Conservation (phyloP, 2,329 filamentous ascomycete genomes). For the Aaosphaeria pasadenensis region DNA sequence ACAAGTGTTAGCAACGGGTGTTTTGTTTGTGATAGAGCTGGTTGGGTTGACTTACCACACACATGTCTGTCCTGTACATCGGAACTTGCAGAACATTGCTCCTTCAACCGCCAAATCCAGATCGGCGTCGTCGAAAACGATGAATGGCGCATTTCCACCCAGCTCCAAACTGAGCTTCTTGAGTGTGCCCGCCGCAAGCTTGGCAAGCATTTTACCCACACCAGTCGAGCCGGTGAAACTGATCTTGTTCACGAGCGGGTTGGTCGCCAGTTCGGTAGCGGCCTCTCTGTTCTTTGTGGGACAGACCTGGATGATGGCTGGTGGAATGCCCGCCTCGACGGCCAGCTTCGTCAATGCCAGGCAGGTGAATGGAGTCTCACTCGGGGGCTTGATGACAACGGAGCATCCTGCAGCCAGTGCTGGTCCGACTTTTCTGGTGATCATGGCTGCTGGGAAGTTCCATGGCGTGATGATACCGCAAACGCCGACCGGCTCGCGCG, state of each 20-base stretch:
- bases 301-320: conserved; percentile 7
- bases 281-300: conserved; percentile 17
- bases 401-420: conserved; percentile 35
- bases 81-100: conserved; percentile 85
- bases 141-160: conserved; percentile 17
- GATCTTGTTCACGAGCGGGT: conserved; percentile 14
- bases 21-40: too few relatives aligned
- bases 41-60: conserved; percentile 48
- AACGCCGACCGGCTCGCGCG: conserved; percentile 27
- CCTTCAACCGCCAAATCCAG: conserved; percentile 37
- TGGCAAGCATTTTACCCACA: conserved; percentile 9
- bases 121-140: conserved; percentile 7
- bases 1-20: neutral
- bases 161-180: conserved; percentile 11
- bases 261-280: conserved; percentile 47
- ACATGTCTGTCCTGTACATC: conserved; percentile 92
- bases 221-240: conserved; percentile 15
- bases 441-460: conserved; percentile 23
- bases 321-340: conserved; percentile 22
- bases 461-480: conserved; percentile 22
- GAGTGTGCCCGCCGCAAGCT: conserved; percentile 7
- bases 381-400: conserved; percentile 25
- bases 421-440: conserved; percentile 25
- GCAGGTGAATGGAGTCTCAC: conserved; percentile 27
- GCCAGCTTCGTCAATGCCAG: conserved; percentile 23